Evolutionary conservation across 129 eudicot species (phyloP).

Genomic region (Smallanthus sonchifolius): DNA sequence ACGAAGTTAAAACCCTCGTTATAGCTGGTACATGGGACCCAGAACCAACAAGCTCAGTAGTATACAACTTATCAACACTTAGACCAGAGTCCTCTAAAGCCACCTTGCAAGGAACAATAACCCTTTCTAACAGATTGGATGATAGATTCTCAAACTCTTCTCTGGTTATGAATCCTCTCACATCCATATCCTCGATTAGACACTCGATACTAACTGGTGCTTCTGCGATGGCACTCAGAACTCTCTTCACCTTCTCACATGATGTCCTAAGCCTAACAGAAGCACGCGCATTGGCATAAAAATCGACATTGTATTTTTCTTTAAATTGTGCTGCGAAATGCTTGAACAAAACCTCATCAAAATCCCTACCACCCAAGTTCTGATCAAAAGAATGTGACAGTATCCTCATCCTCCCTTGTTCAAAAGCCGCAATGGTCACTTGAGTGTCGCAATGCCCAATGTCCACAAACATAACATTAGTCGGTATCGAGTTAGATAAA

Average conservation of each 20-base stretch:
- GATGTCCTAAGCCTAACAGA: constrained; percentile 63
- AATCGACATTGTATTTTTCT: constrained; percentile 49
- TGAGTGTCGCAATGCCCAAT: constrained; percentile 86
- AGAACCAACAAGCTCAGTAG: constrained; percentile 86
- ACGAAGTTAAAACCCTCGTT: constrained; percentile 31
- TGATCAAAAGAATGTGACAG: constrained; percentile 70
- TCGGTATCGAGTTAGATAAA: constrained; percentile 28
- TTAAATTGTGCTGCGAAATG: constrained; percentile 64
- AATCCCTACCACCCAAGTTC: constrained; percentile 83
- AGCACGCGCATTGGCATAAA: constrained; percentile 57
- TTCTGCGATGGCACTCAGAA: constrained; percentile 81
- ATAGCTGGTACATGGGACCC: constrained; percentile 90
- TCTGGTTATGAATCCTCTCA: constrained; percentile 68
- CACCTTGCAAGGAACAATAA: constrained; percentile 53
- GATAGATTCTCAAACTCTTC: constrained; percentile 79
- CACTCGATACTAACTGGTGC: constrained; percentile 79
- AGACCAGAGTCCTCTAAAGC: constrained; percentile 58
- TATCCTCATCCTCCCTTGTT: constrained; percentile 58
- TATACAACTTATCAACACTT: constrained; percentile 43
- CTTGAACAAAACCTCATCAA: constrained; percentile 71
- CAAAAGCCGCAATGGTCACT: constrained; percentile 65
- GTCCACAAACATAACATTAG: constrained; percentile 69
- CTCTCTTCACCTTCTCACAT: constrained; percentile 84
- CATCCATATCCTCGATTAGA: constrained; percentile 82
- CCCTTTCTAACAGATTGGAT: constrained; percentile 47